Conservation (phyloP, 257 asterid genomes). For the Solanum rostratum region DNA sequence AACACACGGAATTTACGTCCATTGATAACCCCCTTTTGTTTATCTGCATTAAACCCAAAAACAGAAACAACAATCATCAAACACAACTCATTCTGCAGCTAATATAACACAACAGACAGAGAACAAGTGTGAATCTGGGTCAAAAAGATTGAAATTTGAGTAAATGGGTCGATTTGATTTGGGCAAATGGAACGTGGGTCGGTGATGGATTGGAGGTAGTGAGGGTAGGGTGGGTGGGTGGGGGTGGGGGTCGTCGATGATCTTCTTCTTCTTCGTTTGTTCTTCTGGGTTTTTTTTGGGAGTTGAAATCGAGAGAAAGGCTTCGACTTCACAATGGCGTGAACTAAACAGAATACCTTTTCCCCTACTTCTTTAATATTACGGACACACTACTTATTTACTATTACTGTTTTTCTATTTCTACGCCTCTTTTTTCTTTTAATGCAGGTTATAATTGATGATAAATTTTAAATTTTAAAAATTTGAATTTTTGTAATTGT, state of each 20-base stretch:
- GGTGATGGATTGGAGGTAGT: not conserved
- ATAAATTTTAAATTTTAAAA: too few species aligned
- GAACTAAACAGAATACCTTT: not conserved
- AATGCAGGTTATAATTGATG: too few species aligned
- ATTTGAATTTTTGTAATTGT: too few species aligned
- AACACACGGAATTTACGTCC: slow-evolving; percentile 4
- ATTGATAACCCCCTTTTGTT: not conserved
- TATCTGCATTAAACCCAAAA: slow-evolving; percentile 5
- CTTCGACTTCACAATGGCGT: not conserved
- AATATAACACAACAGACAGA: not conserved
- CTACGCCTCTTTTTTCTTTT: not conserved
- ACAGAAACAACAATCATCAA: not conserved
- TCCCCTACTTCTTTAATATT: not conserved
- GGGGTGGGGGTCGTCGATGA: not conserved
- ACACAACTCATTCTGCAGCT: not conserved
- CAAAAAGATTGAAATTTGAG: not conserved
- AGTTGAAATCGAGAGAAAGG: slow-evolving; percentile 9
- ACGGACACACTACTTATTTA: not conserved
- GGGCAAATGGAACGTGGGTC: not conserved
- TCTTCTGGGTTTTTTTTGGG: not conserved
- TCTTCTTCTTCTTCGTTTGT: not conserved
- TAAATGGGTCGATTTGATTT: not conserved
- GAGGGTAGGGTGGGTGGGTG: not conserved
- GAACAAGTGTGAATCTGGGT: not conserved
- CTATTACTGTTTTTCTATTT: not conserved